Conservation (phyloP, 2,329 filamentous ascomycete species). For the Lachnellula hyalina region DNA sequence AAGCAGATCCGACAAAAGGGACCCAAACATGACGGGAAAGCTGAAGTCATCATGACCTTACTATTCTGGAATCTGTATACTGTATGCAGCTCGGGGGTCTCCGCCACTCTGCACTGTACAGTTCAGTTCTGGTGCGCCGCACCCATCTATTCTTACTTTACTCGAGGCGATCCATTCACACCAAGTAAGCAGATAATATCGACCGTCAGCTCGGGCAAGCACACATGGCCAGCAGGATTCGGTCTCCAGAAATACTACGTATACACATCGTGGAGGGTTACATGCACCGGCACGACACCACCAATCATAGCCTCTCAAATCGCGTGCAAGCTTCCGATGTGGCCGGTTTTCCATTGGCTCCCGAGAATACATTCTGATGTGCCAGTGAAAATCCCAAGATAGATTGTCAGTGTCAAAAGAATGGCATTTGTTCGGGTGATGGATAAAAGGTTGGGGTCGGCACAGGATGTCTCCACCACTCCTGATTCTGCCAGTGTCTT, state of each 20-base stretch:
- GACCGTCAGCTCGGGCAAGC: background rate
- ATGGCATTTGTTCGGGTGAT: too few species aligned
- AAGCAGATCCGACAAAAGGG: too few species aligned
- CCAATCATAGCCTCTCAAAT: background rate
- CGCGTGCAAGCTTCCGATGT: background rate
- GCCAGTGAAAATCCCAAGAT: too few species aligned
- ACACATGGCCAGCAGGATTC: background rate
- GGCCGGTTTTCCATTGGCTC: background rate
- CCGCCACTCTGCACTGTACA: background rate
- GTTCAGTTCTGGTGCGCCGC: background rate
- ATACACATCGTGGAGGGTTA: background rate
- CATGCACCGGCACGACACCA: background rate
- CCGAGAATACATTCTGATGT: background rate
- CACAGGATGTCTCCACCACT: too few species aligned
- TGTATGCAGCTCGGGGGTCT: background rate
- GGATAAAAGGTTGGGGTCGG: too few species aligned
- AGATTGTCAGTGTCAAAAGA: too few species aligned
- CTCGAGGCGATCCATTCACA: background rate
- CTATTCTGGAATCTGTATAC: too few species aligned
- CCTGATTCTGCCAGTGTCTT: too few species aligned
- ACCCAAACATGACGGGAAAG: too few species aligned
- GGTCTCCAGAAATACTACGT: background rate
- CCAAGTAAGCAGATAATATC: background rate
- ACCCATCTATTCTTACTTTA: constrained; percentile 1
- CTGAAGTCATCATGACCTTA: too few species aligned